Percentiles rank a stretch among this genome's conserved stretches.
phyloP scores from a whole-genome alignment of 768 basidiomycete genomes.

The Hypsizygus marmoreus region DNA sequence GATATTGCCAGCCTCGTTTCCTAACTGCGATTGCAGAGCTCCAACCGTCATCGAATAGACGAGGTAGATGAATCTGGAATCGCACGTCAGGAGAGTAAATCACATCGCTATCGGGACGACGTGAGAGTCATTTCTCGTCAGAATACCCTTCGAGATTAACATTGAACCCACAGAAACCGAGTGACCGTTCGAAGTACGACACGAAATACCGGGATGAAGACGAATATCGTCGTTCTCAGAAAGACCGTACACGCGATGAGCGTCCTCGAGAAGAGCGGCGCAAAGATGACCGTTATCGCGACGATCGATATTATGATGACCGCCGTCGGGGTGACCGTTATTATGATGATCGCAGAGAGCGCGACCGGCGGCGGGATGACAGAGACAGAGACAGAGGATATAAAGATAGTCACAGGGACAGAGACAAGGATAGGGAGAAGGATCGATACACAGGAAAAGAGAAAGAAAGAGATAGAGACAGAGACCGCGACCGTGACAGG shows the following conservation, averaged over 20 bases:
- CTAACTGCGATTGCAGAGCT: conserved; percentile 1
- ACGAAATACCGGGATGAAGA: conserved; percentile 1
- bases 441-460: conserved; percentile 8
- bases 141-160: background rate
- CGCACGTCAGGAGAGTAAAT: no score
- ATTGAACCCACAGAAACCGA: background rate
- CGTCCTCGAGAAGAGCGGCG: conserved; percentile 7
- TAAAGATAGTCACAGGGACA: conserved; percentile 10
- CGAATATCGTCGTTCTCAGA: background rate
- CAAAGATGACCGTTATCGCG: conserved; percentile 3
- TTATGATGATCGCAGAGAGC: conserved; percentile 13
- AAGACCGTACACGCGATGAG: background rate
- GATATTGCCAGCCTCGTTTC: background rate
- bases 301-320: conserved; percentile 8
- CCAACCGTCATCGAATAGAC: conserved; percentile 8
- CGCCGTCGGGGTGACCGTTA: conserved; percentile 11
- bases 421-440: conserved; percentile 5
- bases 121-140: background rate
- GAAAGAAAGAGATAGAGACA: conserved; percentile 11
- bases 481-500: conserved; percentile 10
- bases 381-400: conserved; percentile 15
- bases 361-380: background rate
- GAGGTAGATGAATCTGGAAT: no score
- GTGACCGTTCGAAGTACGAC: conserved; percentile 8
- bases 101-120: no score